A percentile compares a stretch with the other conserved stretches of the same genome.
Evolutionary conservation across 768 basidiomycete species (phyloP).

Genomic region (Auricularia sp.): DNA sequence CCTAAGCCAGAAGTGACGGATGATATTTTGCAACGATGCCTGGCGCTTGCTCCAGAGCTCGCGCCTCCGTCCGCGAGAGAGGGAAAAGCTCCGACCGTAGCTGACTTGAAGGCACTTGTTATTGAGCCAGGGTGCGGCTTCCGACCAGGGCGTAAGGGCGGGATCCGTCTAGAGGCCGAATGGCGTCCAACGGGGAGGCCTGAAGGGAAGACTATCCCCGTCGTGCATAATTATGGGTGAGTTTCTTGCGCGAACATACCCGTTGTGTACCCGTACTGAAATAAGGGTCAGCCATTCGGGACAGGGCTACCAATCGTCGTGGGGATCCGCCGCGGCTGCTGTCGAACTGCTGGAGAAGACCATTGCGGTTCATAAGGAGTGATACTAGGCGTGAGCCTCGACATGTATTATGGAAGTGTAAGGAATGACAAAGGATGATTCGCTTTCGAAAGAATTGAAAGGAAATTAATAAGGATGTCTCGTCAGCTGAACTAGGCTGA

Average conservation of each 20-base stretch:
- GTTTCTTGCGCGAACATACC: background rate
- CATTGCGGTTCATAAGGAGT: too few relatives aligned
- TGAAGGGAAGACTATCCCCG: conserved; percentile 1
- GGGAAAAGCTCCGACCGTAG: conserved; percentile 20
- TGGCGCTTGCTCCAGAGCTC: conserved; percentile 23
- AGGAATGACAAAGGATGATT: too few relatives aligned
- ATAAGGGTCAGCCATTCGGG: conserved; percentile 12
- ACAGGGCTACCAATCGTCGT: conserved; percentile 16
- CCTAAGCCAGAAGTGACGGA: conserved; percentile 53
- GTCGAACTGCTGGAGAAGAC: conserved; percentile 6
- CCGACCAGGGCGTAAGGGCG: conserved; percentile 57
- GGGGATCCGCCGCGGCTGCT: conserved; percentile 17
- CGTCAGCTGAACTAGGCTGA: too few relatives aligned
- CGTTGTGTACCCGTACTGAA: background rate
- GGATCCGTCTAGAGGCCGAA: conserved; percentile 47
- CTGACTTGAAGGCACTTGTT: conserved; percentile 28
- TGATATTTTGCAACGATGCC: conserved; percentile 43
- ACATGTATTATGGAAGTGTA: too few relatives aligned
- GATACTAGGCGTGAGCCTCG: too few relatives aligned
- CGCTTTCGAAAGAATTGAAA: too few relatives aligned
- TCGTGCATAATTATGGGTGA: conserved; percentile 20
- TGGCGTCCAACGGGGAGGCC: conserved; percentile 13
- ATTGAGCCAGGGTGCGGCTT: conserved; percentile 46
- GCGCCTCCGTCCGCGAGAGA: conserved; percentile 7
- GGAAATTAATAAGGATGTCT: too few relatives aligned